Evolutionary conservation across 306 rosid genomes (phyloP).

Genomic region (Ammopiptanthus mongolicus): DNA sequence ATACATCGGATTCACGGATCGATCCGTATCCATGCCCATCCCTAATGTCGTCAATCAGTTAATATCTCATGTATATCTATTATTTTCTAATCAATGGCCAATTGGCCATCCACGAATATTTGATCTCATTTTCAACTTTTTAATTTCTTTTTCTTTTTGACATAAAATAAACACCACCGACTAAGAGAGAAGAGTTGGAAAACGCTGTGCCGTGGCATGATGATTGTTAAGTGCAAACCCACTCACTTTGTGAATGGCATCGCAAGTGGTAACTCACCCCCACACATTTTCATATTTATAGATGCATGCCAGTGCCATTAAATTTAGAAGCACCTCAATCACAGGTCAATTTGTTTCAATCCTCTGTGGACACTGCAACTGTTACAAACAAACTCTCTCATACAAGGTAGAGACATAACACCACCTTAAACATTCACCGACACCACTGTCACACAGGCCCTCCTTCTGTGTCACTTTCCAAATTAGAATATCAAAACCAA

Average conservation of each 20-base stretch:
- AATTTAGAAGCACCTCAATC: neutral
- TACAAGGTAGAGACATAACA: neutral
- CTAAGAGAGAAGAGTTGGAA: neutral
- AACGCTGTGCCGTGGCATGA: neutral
- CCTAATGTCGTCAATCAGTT: too few species aligned
- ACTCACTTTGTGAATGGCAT: conserved; percentile 21
- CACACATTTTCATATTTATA: neutral
- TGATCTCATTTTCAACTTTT: neutral
- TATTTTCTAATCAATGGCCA: neutral
- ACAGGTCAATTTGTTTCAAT: conserved; percentile 11
- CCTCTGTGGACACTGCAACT: conserved; percentile 13
- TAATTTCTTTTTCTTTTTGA: neutral
- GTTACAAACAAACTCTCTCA: neutral
- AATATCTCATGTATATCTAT: too few species aligned
- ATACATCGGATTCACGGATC: too few species aligned
- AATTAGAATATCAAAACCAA: neutral
- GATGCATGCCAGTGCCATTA: neutral
- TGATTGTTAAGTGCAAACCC: conserved; percentile 20
- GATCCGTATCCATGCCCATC: too few species aligned
- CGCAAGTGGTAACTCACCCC: neutral
- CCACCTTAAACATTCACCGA: conserved; percentile 2
- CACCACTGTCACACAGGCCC: conserved; percentile 19
- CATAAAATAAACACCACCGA: conserved; percentile 21
- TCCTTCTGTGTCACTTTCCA: neutral
- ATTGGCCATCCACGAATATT: neutral